Evolutionary conservation across 2,329 filamentous ascomycete species (phyloP), one percentile per base, ranked within the genome.

Genomic region (Davidsoniella eucalypti): DNA sequence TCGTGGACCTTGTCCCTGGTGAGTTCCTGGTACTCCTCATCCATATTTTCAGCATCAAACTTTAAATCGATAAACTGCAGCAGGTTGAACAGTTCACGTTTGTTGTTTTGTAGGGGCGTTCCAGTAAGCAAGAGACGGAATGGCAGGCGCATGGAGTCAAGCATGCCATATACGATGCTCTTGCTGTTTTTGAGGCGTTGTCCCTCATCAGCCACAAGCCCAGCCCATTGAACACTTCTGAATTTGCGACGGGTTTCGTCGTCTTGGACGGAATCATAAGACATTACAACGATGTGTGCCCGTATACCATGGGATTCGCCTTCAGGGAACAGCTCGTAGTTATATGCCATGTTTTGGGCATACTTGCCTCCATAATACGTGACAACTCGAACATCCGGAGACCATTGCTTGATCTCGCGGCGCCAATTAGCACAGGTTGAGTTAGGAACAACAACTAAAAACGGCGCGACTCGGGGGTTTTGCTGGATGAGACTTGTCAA

Each of bases 361-460:
- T 75, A 72, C 47, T 72, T 74, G 14, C 82, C 82, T 43, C 92
- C 92, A 61, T 93, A 93, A 61, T 92, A 96, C 0, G 87, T 82
- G n/a, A 95, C 87, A 5, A 94, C 87, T 40, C 87, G 79, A 36
- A 96, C 67, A 5, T 76, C 77, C 1, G 90, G 90, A 0, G 84
- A 81, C 90, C 90, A 98, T 57, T 84, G 81, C 67, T 94, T 93
- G 63, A 96, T 87, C 61, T 98, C 92, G 45, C 90, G 80, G 5
- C 90, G 83, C 90, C 92, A 98, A 61, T 98, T 98, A n/a, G 87
- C 78, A 62, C 87, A 94, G 0, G 92, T 98, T 0, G 90, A 82
- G 60, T 96, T 96, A 0, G 92, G 92, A 0, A 94, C 90, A 2
- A 95, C 87, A 2, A 96, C 73, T 14, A 98, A 71, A 61, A 95